These are phyloP conservation scores for Peronospora farinosa DNA, from an alignment of 352 stramenopile species.

Conservation along the genomic window DNA sequence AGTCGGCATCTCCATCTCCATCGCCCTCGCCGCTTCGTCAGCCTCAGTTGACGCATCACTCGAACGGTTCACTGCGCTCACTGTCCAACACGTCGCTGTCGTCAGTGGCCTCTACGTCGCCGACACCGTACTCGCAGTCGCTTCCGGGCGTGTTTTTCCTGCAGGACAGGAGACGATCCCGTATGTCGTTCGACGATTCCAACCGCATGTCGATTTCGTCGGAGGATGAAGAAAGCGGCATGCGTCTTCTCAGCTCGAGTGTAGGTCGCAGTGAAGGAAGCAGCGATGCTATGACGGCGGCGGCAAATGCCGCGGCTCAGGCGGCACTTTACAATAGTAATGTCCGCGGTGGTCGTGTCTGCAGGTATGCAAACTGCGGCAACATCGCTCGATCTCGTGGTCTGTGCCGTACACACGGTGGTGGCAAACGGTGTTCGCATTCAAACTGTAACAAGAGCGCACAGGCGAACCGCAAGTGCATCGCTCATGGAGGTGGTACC, in stretches of 20 bases:
- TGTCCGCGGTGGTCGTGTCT: slow-evolving; percentile 63
- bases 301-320: slow-evolving; percentile 17
- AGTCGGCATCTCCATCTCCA: slow-evolving; percentile 34
- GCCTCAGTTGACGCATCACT: slow-evolving; percentile 21
- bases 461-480: slow-evolving; percentile 86
- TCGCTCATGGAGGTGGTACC: slow-evolving; percentile 77
- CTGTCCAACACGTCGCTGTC: slow-evolving; percentile 43
- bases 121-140: slow-evolving; percentile 61
- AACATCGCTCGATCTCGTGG: slow-evolving; percentile 79
- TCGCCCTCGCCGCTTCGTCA: slow-evolving; percentile 37
- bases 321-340: slow-evolving; percentile 21
- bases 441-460: slow-evolving; percentile 82
- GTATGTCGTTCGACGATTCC: slow-evolving; percentile 58
- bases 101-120: slow-evolving; percentile 23
- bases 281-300: slow-evolving; percentile 32
- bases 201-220: slow-evolving; percentile 62
- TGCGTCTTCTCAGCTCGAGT: slow-evolving; percentile 69
- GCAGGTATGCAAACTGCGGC: slow-evolving; percentile 76
- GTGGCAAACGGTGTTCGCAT: slow-evolving; percentile 75
- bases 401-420: slow-evolving; percentile 68
- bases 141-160: slow-evolving; percentile 59
- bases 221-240: slow-evolving; percentile 61
- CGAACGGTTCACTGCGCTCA: slow-evolving; percentile 19
- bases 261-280: slow-evolving; percentile 40
- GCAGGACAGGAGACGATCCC: slow-evolving; percentile 41